phyloP scores from a whole-genome alignment of 2,329 filamentous ascomycete genomes.

The Trichophyton simii region DNA sequence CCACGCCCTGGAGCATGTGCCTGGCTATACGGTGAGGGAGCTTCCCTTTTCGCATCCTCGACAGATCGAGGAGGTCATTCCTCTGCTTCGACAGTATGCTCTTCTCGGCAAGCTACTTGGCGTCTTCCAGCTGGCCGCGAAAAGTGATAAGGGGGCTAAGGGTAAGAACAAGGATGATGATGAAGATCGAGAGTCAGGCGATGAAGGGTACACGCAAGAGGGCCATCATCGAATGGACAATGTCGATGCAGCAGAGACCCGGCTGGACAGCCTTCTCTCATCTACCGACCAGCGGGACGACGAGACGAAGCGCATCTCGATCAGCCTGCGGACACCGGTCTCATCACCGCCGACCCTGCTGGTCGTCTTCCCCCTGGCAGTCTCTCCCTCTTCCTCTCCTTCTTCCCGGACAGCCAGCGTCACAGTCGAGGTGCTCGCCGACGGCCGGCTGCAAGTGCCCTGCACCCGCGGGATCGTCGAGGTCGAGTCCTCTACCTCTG shows the following conservation, averaged over 20 bases:
- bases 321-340: constrained; percentile 9
- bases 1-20: constrained; percentile 30
- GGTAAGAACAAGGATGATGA: constrained; percentile 1
- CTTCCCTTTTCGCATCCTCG: constrained; percentile 35
- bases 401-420: neutral
- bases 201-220: neutral
- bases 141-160: neutral
- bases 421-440: neutral
- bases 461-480: neutral
- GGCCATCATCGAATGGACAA: constrained; percentile 26
- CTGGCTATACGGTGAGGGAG: constrained; percentile 29
- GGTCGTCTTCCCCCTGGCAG: constrained; percentile 6
- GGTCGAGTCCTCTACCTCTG: neutral
- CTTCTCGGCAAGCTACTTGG: constrained; percentile 28
- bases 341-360: constrained; percentile 10
- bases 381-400: neutral
- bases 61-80: constrained; percentile 33
- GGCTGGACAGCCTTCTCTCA: constrained; percentile 44
- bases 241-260: constrained; percentile 32
- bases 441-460: constrained; percentile 9
- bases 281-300: too few relatives aligned
- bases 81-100: constrained; percentile 35
- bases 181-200: too few relatives aligned
- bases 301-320: neutral
- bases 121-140: constrained; percentile 20